These are phyloP conservation scores for Microcyclosporella mali DNA, from an alignment of 2,329 filamentous ascomycete species.

Conservation along the genomic window DNA sequence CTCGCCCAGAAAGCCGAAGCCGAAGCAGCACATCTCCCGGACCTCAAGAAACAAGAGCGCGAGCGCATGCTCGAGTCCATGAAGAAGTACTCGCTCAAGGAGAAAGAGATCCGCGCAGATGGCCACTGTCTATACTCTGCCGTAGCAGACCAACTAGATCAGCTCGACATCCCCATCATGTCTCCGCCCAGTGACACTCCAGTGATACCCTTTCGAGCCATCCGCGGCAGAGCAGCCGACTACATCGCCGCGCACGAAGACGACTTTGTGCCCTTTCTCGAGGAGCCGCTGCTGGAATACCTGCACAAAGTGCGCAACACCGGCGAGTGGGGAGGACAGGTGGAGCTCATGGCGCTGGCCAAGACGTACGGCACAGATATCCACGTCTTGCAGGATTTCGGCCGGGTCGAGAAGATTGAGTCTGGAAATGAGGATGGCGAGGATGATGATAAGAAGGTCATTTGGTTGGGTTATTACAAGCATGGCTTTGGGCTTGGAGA, in stretches of 20 bases:
- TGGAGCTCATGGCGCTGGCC: constrained; percentile 81
- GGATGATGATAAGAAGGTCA: constrained; percentile 41
- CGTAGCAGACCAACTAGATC: constrained; percentile 73
- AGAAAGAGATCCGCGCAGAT: constrained; percentile 79
- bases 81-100: constrained; percentile 55
- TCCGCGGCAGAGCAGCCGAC: constrained; percentile 65
- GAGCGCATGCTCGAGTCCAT: constrained; percentile 65
- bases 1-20: constrained; percentile 60
- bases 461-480: constrained; percentile 93
- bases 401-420: constrained; percentile 68
- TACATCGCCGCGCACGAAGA: constrained; percentile 70
- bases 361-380: constrained; percentile 74
- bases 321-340: constrained; percentile 91
- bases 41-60: constrained; percentile 65
- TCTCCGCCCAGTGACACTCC: constrained; percentile 12
- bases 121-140: constrained; percentile 94
- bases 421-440: constrained; percentile 42
- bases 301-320: constrained; percentile 72
- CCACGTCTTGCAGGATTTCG: constrained; percentile 75
- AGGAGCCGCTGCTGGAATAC: constrained; percentile 70
- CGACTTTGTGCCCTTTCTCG: constrained; percentile 81
- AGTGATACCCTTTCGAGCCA: constrained; percentile 51
- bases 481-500: constrained; percentile 92
- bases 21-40: constrained; percentile 69
- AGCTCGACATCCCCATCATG: constrained; percentile 39